A percentile compares a stretch with the other conserved stretches of the same genome.
These are phyloP conservation scores for Peniophora sp. DNA, from an alignment of 1,284 basidiomycete species.

Conservation along the genomic window DNA sequence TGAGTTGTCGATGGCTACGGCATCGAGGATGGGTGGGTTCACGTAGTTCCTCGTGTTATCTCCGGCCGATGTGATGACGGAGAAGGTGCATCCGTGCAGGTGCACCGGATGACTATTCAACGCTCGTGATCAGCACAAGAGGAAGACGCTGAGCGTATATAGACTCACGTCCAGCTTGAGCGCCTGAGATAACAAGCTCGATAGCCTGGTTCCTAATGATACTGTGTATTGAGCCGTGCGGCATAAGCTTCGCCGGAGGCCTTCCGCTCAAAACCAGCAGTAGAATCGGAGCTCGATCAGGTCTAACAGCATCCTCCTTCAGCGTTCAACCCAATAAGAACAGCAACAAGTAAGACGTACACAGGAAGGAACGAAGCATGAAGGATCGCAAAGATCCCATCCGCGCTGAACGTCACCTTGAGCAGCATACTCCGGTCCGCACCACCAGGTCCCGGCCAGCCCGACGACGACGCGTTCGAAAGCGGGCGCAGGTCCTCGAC, in stretches of 20 bases:
- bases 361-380: background rate
- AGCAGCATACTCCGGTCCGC: background rate
- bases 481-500: slow-evolving; percentile 22
- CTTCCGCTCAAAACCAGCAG: slow-evolving; percentile 9
- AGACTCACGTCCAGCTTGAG: background rate
- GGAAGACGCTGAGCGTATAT: background rate
- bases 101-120: slow-evolving; percentile 4
- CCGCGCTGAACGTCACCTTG: background rate
- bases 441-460: slow-evolving; percentile 8
- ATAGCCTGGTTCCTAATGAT: slow-evolving; percentile 6
- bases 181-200: slow-evolving; percentile 5
- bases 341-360: too few relatives aligned
- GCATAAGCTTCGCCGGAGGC: slow-evolving; percentile 5
- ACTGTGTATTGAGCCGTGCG: slow-evolving; percentile 5
- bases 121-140: background rate
- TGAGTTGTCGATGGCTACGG: slow-evolving; percentile 22
- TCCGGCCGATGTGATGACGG: slow-evolving; percentile 21
- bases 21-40: slow-evolving; percentile 23
- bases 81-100: slow-evolving; percentile 16
- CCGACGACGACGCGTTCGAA: slow-evolving; percentile 12
- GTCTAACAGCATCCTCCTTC: too few relatives aligned
- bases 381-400: slow-evolving; percentile 3
- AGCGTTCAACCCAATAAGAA: too few relatives aligned
- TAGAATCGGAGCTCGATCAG: slow-evolving; percentile 5
- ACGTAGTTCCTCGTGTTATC: slow-evolving; percentile 21